Base-by-base conservation (phyloP, 192 early-diverging fungal genomes). In the Coemansia sp. region DNA sequence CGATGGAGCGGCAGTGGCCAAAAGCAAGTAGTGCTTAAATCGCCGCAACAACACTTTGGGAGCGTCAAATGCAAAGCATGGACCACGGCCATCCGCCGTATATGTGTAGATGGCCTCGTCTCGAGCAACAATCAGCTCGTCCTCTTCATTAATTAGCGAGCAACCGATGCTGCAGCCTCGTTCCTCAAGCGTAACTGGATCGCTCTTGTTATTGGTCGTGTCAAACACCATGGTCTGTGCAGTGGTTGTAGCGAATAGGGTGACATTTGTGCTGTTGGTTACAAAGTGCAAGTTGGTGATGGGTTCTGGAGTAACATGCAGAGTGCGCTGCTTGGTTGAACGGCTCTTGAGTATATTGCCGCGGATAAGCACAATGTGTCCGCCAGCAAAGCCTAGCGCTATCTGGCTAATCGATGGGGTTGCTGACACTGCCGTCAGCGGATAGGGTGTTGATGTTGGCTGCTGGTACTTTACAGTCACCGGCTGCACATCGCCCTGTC, bases 31-130 rank as follows among this genome's bases (percentile, higher is more conserved):
- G 46, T 57, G 69, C 37, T 60, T 60, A 52, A 78, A 71, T 0
- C 40, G 51, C 6, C 61, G 64, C 8, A 68, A 56, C 37, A 58
- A 37, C 15, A 77, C 40, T 32, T 71, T 79, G 37, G 65, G 54
- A 44, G 84, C 85, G 41, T 95, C 93, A 60, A 93, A 94, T 6
- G 88, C 89, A 71, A 91, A 94, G 58, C 92, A 95, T 5, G 90
- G 87, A 3, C 93, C 93, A 26, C 92, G 82, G 9, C 96, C 96
- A n/a, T 93, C 90, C 0, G 84, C 66, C 41, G 84, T 90, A 66
- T 95, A 98, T 42, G 93, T 90, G 66, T 92, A 95, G 3, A 98
- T 87, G 9, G 90, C 89, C 69, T 95, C 93, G 45, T 92, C 86
- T n/a, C 90, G 71, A 14, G 86, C 93, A 30, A 96, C 80, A 30